These are phyloP conservation scores for Metarhizium humberi DNA, from an alignment of 2,329 filamentous ascomycete genomes.

Conservation along the genomic window DNA sequence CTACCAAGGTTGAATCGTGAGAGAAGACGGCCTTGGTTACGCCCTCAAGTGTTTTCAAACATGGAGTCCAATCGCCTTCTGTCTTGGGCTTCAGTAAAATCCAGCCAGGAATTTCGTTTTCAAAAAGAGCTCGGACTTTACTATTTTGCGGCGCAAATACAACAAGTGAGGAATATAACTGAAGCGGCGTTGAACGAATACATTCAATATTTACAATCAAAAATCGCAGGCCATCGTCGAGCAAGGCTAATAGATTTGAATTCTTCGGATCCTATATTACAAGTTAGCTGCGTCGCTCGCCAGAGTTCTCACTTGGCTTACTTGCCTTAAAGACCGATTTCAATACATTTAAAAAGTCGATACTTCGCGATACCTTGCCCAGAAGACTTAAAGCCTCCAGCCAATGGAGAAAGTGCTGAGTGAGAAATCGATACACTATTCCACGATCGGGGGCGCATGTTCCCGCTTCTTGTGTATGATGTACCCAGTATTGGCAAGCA, in stretches of 20 bases:
- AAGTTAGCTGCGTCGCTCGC: not conserved
- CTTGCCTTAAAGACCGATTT: not conserved
- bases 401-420: constrained; percentile 30
- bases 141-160: not conserved
- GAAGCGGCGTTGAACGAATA: not conserved
- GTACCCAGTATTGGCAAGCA: constrained; percentile 28
- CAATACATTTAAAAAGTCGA: not conserved
- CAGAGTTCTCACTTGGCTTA: not conserved
- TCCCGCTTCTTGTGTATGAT: constrained; percentile 16
- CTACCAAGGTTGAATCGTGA: too few species aligned
- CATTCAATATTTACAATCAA: not conserved
- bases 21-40: too few species aligned
- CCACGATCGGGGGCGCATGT: constrained; percentile 11
- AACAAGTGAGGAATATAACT: not conserved
- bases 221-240: not conserved
- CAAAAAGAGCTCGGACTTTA: not conserved
- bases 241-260: not conserved
- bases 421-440: constrained; percentile 21
- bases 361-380: constrained; percentile 9
- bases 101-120: not conserved
- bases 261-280: not conserved
- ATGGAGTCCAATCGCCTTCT: not conserved
- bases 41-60: not conserved
- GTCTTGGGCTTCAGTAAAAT: not conserved
- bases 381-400: constrained; percentile 28